These are phyloP conservation scores for Kwoniella shandongensis DNA, from an alignment of 768 basidiomycete species.

Conservation along the genomic window DNA sequence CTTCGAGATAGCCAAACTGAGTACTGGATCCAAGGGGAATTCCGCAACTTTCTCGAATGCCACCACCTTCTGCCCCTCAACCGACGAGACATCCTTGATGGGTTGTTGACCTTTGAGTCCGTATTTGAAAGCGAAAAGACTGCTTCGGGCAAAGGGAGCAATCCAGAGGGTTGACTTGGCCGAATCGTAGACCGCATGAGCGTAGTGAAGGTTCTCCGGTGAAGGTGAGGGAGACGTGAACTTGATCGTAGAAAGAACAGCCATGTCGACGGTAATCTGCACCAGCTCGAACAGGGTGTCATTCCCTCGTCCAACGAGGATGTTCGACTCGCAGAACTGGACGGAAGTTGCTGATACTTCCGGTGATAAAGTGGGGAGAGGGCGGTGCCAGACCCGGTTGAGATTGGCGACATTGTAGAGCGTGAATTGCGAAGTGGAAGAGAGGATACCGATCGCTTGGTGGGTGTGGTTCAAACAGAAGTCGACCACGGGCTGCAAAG, in stretches of 20 bases:
- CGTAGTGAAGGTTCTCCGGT: constrained; percentile 17
- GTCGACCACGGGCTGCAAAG: constrained; percentile 22
- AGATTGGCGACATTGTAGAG: constrained; percentile 34
- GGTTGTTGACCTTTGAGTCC: constrained; percentile 38
- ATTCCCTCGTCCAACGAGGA: constrained; percentile 36
- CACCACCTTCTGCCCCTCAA: constrained; percentile 10
- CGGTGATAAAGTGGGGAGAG: constrained; percentile 19
- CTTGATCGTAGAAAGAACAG: constrained; percentile 35
- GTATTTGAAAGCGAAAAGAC: constrained; percentile 39
- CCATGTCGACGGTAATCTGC: constrained; percentile 36
- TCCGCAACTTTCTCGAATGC: constrained; percentile 31
- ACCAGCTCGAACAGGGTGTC: constrained; percentile 42
- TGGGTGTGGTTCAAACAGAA: constrained; percentile 44
- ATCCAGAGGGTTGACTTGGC: constrained; percentile 28
- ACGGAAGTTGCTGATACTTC: constrained; percentile 22
- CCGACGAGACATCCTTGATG: constrained; percentile 16
- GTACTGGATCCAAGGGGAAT: constrained; percentile 31
- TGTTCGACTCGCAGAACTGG: constrained; percentile 40
- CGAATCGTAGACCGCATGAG: constrained; percentile 36
- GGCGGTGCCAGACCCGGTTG: constrained; percentile 35
- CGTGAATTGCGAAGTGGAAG: constrained; percentile 17
- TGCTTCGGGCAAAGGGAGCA: constrained; percentile 27
- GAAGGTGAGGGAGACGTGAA: constrained; percentile 22
- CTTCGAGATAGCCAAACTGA: constrained; percentile 14
- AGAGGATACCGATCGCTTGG: constrained; percentile 39